These are phyloP conservation scores for Purshia tridentata DNA, from an alignment of 306 rosid species.

Conservation along the genomic window DNA sequence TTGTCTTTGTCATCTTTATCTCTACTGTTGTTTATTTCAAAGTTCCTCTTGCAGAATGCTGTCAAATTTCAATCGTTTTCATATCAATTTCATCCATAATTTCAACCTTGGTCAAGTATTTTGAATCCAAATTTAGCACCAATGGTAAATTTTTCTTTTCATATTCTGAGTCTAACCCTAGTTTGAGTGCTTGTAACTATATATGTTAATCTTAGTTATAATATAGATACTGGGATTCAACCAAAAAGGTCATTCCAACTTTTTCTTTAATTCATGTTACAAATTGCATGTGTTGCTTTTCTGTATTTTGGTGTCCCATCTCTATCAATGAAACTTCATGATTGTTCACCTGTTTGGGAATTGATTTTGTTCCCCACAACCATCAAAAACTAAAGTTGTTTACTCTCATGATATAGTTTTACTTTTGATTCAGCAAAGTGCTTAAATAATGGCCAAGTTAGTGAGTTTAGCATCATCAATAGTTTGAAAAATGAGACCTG, in stretches of 20 bases:
- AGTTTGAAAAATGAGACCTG: slow-evolving; percentile 57
- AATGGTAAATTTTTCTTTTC: background rate
- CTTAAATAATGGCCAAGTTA: slow-evolving; percentile 70
- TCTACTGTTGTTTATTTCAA: slow-evolving; percentile 2
- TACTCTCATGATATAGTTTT: slow-evolving; percentile 61
- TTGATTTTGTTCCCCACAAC: slow-evolving; percentile 80
- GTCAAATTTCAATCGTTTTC: slow-evolving; percentile 19
- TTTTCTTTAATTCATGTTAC: background rate
- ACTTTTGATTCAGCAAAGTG: slow-evolving; percentile 69
- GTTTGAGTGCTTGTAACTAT: slow-evolving; percentile 7
- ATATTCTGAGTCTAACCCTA: slow-evolving; percentile 4
- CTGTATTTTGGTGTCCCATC: slow-evolving; percentile 50
- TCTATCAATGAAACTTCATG: slow-evolving; percentile 65
- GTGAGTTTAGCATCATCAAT: slow-evolving; percentile 86
- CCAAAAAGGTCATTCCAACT: background rate
- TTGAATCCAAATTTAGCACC: background rate
- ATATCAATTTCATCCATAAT: slow-evolving; percentile 33
- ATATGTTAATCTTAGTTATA: background rate
- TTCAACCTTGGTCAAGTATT: background rate
- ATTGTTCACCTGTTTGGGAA: slow-evolving; percentile 63
- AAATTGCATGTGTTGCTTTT: slow-evolving; percentile 25
- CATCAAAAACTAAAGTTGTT: slow-evolving; percentile 56
- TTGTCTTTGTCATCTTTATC: slow-evolving; percentile 7
- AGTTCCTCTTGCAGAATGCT: background rate
- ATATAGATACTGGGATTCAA: background rate